phyloP scores from a whole-genome alignment of 306 rosid genomes.

The Dalbergia oliveri region DNA sequence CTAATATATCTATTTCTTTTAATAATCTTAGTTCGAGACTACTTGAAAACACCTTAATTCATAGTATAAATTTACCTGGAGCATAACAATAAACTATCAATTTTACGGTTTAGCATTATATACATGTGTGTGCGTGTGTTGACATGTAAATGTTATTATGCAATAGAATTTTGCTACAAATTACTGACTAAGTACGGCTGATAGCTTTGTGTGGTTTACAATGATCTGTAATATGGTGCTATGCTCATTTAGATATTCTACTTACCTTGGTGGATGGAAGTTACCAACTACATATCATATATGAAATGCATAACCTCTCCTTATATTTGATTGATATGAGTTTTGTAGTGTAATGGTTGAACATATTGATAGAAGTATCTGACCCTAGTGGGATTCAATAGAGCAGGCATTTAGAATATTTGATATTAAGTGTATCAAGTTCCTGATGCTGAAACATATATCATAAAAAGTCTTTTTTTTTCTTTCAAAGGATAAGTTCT shows the following conservation, averaged over 20 bases:
- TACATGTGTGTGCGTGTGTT: neutral
- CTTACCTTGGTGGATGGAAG: constrained; percentile 33
- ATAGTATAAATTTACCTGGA: constrained; percentile 15
- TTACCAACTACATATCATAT: neutral
- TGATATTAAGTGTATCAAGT: constrained; percentile 27
- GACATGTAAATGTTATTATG: constrained; percentile 7
- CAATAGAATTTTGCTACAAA: constrained; percentile 17
- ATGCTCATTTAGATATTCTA: constrained; percentile 27
- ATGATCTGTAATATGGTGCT: neutral
- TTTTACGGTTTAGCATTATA: neutral
- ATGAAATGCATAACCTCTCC: constrained; percentile 19
- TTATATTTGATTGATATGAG: constrained; percentile 29
- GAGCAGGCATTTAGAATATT: constrained; percentile 24
- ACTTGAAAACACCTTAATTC: neutral
- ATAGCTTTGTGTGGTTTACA: constrained; percentile 34
- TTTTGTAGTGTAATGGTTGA: constrained; percentile 31
- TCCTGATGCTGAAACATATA: constrained; percentile 28
- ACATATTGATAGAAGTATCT: constrained; percentile 37
- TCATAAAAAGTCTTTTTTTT: neutral
- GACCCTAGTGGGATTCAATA: constrained; percentile 19
- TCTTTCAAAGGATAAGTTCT: neutral
- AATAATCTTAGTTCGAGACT: neutral
- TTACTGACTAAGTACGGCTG: neutral
- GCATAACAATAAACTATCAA: neutral
- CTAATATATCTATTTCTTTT: constrained; percentile 6